Evolutionary conservation across 2,329 filamentous ascomycete species (phyloP).

Genomic region (Pseudocercospora crystallina): DNA sequence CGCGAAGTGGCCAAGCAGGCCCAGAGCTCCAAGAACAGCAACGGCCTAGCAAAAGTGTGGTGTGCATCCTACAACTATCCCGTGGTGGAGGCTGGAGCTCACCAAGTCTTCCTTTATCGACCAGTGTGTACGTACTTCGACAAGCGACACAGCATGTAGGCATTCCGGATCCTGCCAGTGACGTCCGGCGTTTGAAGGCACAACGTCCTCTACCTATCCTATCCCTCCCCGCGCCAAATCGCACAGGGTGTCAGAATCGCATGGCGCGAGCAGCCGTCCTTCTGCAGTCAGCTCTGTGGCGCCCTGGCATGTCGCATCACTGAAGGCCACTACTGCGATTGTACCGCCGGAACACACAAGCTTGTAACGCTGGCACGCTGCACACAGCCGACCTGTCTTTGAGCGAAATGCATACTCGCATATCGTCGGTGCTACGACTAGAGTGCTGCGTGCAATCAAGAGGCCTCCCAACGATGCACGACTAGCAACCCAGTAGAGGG

Average conservation of each 20-base stretch:
- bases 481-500: not conserved
- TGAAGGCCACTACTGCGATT: not conserved
- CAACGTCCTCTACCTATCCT: no score
- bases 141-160: not conserved
- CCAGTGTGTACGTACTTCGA: conserved; percentile 1
- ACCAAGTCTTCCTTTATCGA: not conserved
- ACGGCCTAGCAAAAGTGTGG: no score
- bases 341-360: conserved; percentile 7
- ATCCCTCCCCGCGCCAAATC: no score
- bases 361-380: not conserved
- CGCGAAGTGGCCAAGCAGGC: not conserved
- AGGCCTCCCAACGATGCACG: not conserved
- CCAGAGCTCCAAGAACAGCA: not conserved
- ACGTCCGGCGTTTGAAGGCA: conserved; percentile 9
- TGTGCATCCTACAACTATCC: no score
- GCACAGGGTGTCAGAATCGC: no score
- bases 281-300: conserved; percentile 9
- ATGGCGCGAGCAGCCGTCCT: not conserved
- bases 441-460: not conserved
- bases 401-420: conserved; percentile 2
- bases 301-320: conserved; percentile 4
- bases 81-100: no score
- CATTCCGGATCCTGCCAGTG: no score
- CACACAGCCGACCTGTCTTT: conserved; percentile 14
- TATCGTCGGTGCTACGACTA: not conserved